A percentile compares a stretch with the other conserved stretches of the same genome.
phyloP scores from a whole-genome alignment of 2,329 filamentous ascomycete species.

The Aspergillaceae sp. region DNA sequence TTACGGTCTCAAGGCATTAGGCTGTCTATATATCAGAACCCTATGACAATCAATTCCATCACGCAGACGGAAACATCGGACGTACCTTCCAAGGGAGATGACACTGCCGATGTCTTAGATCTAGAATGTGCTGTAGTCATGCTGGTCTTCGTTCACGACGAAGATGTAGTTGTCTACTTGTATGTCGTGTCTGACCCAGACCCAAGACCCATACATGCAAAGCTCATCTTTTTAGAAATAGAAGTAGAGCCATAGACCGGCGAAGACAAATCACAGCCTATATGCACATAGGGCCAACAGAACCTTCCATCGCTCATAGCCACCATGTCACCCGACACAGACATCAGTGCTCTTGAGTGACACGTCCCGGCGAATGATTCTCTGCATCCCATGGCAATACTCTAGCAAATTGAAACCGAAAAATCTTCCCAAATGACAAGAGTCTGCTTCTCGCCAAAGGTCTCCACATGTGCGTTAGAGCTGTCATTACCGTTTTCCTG shows the following conservation, averaged over 20 bases:
- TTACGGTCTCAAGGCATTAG: too few relatives aligned
- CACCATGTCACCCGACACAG: slow-evolving; percentile 56
- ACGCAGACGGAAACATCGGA: background rate
- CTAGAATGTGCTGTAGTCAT: background rate
- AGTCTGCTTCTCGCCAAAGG: slow-evolving; percentile 45
- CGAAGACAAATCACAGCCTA: slow-evolving; percentile 35
- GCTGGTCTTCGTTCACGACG: background rate
- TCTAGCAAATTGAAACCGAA: slow-evolving; percentile 46
- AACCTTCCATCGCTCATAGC: slow-evolving; percentile 49
- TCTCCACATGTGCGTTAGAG: slow-evolving; percentile 51
- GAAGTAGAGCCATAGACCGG: slow-evolving; percentile 9
- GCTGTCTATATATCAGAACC: too few relatives aligned
- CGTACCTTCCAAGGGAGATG: background rate
- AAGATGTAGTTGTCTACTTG: background rate
- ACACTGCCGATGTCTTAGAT: too few relatives aligned
- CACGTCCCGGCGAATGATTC: slow-evolving; percentile 49
- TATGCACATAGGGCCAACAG: slow-evolving; percentile 43
- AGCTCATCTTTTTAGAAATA: slow-evolving; percentile 13
- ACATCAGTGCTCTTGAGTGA: slow-evolving; percentile 44
- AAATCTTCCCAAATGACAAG: slow-evolving; percentile 56
- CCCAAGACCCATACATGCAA: slow-evolving; percentile 13
- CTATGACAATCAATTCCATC: background rate
- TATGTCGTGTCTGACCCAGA: too few relatives aligned
- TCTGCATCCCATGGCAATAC: slow-evolving; percentile 51
- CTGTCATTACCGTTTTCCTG: slow-evolving; percentile 41